Conservation (phyloP, 768 basidiomycete genomes). For the Lactarius hengduanensis region DNA sequence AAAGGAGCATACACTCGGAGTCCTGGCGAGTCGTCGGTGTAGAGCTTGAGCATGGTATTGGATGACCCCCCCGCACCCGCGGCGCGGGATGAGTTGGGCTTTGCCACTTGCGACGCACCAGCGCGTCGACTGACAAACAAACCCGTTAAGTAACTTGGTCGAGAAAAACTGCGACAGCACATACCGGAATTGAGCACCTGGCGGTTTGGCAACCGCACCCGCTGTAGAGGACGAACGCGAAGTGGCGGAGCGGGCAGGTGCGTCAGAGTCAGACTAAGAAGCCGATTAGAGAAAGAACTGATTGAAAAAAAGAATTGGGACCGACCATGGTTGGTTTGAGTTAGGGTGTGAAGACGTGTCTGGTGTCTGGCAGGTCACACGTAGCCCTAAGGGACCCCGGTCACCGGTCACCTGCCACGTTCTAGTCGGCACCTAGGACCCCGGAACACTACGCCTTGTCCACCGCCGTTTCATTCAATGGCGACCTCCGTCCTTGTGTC, state of each 20-base stretch:
- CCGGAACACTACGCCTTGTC: background rate
- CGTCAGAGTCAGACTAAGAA: conserved; percentile 77
- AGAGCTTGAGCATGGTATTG: conserved; percentile 98
- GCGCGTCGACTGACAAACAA: conserved; percentile 62
- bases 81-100: conserved; percentile 84
- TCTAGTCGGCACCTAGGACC: background rate
- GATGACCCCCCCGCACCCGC: conserved; percentile 95
- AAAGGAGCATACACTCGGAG: conserved; percentile 82
- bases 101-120: conserved; percentile 57
- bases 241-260: conserved; percentile 47
- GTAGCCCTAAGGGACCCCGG: background rate
- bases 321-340: conserved; percentile 12
- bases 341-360: background rate
- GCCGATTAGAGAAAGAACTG: background rate
- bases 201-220: conserved; percentile 63
- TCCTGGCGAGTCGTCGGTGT: conserved; percentile 97
- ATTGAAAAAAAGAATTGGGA: background rate
- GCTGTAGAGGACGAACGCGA: conserved; percentile 40
- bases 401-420: background rate
- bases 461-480: conserved; percentile 37
- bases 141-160: background rate
- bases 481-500: conserved; percentile 55
- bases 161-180: background rate
- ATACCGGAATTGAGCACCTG: conserved; percentile 83
- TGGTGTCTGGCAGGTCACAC: background rate